A percentile compares a stretch with the other conserved stretches of the same genome.
Conservation (phyloP, 306 rosid genomes). For the Medicago arabica region DNA sequence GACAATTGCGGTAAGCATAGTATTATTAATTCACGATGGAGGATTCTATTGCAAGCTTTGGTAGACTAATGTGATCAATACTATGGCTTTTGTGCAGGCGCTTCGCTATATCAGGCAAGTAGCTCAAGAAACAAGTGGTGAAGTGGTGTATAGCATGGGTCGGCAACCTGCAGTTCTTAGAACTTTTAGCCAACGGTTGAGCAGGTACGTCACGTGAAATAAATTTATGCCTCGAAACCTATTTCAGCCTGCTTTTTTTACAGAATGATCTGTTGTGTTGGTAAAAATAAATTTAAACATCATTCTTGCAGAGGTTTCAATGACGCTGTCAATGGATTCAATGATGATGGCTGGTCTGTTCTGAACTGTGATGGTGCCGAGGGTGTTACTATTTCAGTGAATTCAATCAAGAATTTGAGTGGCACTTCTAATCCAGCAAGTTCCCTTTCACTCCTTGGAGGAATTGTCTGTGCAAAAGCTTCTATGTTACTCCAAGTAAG, state of each 20-base stretch:
- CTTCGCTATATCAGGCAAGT: constrained; percentile 86
- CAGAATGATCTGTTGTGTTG: neutral
- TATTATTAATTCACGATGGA: neutral
- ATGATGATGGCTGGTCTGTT: constrained; percentile 94
- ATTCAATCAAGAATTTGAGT: constrained; percentile 76
- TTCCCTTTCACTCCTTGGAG: constrained; percentile 81
- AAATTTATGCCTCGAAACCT: neutral
- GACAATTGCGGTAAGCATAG: constrained; percentile 83
- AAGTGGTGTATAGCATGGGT: constrained; percentile 88
- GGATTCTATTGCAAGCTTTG: constrained; percentile 4
- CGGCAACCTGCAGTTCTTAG: constrained; percentile 98
- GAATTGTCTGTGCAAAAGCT: constrained; percentile 94
- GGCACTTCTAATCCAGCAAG: constrained; percentile 67
- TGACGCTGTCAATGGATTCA: constrained; percentile 97
- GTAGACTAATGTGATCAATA: constrained; percentile 30
- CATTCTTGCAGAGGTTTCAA: constrained; percentile 79
- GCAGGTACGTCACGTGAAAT: constrained; percentile 56
- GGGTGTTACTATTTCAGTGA: constrained; percentile 82
- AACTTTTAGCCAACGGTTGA: constrained; percentile 94
- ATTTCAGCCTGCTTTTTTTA: constrained; percentile 1
- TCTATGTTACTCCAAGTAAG: constrained; percentile 97
- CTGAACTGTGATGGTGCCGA: constrained; percentile 84
- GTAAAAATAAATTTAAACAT: constrained; percentile 4
- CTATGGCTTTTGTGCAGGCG: constrained; percentile 60
- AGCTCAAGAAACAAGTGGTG: constrained; percentile 98